A percentile compares a stretch with the other conserved stretches of the same genome.
Conservation (phyloP, 306 rosid genomes). For the Cucurbita pepo region DNA sequence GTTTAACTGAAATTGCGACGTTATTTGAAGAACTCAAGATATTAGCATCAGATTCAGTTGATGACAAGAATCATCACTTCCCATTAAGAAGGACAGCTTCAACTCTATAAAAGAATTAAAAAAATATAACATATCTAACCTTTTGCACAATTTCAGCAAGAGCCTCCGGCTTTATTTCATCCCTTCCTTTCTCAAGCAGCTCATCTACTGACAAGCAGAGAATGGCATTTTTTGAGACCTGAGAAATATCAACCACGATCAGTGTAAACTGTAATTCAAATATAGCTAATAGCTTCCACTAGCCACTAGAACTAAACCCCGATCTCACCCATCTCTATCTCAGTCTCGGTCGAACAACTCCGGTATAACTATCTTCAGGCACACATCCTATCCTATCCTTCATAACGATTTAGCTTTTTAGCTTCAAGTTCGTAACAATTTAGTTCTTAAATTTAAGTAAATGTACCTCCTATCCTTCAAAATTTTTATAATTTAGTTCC, state of each 20-base stretch:
- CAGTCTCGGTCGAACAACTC: not conserved
- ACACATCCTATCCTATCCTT: not conserved
- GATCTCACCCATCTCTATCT: not conserved
- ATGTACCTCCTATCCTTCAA: too few relatives aligned
- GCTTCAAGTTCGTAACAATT: too few relatives aligned
- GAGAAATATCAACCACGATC: not conserved
- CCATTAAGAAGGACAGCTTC: not conserved
- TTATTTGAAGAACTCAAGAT: not conserved
- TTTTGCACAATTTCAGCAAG: conserved; percentile 42
- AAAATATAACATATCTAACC: conserved; percentile 25
- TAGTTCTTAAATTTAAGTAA: not conserved
- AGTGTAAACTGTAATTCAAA: not conserved
- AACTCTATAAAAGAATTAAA: not conserved
- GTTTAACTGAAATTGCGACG: not conserved
- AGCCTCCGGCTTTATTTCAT: conserved; percentile 31
- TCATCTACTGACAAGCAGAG: conserved; percentile 57
- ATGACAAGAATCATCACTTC: not conserved
- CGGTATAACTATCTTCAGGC: not conserved
- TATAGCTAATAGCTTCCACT: not conserved
- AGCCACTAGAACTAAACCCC: not conserved
- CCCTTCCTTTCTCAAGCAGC: conserved; percentile 43
- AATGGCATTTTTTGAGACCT: conserved; percentile 70
- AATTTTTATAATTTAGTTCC: not conserved
- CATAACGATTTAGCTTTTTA: too few relatives aligned
- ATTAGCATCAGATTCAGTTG: not conserved